Percentiles rank a stretch among this genome's conserved stretches.
Conservation (phyloP, 169 alveolate genomes). For the Eimeria tenella region DNA sequence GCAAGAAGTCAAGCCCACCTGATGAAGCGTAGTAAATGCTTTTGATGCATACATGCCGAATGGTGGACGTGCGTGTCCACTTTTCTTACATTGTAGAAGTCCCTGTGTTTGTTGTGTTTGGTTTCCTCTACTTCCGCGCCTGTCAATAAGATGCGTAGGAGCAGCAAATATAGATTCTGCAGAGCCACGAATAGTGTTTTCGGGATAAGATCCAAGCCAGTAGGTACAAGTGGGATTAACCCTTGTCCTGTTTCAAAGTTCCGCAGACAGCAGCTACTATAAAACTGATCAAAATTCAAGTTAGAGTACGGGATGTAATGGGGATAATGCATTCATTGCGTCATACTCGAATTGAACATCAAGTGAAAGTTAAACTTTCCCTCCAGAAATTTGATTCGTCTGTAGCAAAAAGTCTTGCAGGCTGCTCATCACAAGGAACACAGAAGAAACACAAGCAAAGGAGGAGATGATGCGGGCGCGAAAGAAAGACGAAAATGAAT, state of each 20-base stretch:
- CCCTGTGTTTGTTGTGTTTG: slow-evolving; percentile 86
- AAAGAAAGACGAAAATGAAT: no score
- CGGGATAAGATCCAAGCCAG: no score
- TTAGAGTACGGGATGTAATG: no score
- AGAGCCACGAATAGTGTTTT: no score
- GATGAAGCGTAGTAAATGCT: slow-evolving; percentile 92
- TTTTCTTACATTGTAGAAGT: slow-evolving; percentile 94
- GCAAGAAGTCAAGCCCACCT: slow-evolving; percentile 50
- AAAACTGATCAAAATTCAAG: no score
- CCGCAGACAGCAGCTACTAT: no score
- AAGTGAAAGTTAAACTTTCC: slow-evolving; percentile 72
- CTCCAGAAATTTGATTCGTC: slow-evolving; percentile 75
- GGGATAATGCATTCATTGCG: not conserved
- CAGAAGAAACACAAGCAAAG: no score
- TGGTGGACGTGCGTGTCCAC: slow-evolving; percentile 97
- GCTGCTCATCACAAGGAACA: slow-evolving; percentile 48
- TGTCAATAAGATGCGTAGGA: not conserved
- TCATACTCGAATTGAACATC: slow-evolving; percentile 76
- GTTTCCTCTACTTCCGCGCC: slow-evolving; percentile 76
- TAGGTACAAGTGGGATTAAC: no score
- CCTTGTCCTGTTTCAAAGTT: no score
- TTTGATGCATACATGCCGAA: slow-evolving; percentile 94
- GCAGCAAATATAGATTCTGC: not conserved
- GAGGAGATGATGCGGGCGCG: no score
- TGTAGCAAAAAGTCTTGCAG: slow-evolving; percentile 77